Evolutionary conservation across 129 eudicot genomes (phyloP), one percentile per base, ranked within the genome.

Genomic region (Pseudognaphalium luteoalbum): DNA sequence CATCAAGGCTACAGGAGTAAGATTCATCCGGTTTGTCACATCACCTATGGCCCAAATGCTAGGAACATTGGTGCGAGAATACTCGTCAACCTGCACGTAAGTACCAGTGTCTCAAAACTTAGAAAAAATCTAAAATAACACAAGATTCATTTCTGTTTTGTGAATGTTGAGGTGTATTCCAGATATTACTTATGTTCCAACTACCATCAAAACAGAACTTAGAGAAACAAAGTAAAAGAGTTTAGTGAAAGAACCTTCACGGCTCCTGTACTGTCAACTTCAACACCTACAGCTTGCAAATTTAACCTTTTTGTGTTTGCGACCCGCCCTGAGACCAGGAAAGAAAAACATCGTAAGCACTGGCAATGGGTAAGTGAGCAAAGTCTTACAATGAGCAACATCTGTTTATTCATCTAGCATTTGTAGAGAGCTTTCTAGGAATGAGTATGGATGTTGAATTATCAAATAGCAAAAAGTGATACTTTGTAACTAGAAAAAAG

Each of bases 31-130:
- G 66, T 94, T 91, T 72, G 97, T 91, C 61, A 78, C 97, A 84
- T 94, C 97, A 66, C 97, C 97, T 60, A 94, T 83, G 58, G 98
- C 98, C 98, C 97, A 91, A 76, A 94, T 87, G 86, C 90, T 91
- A 47, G 97, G 92, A 66, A 94, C 75, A 58, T 82, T 94, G 72
- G 97, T 94, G 66, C 81, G 88, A 17, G 98, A 94, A 68, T 71
- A 87, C 70, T 83, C 96, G 71, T 91, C 85, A 33, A 91, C 97
- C 98, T 93, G 84, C 68, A 78, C 41, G 17, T 8, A 71, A 71
- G 12, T n/a, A 57, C 17, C 65, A 30, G 37, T 50, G 62, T 47
- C 62, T 25, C 28, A 54, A 15, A 47, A 47, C n/a, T 47, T 47
- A 14, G 54, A 47, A 47, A 47, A 47, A 47, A 14, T 12, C 28